Conservation (phyloP, 2,329 filamentous ascomycete genomes). For the Cercospora nicotianae region DNA sequence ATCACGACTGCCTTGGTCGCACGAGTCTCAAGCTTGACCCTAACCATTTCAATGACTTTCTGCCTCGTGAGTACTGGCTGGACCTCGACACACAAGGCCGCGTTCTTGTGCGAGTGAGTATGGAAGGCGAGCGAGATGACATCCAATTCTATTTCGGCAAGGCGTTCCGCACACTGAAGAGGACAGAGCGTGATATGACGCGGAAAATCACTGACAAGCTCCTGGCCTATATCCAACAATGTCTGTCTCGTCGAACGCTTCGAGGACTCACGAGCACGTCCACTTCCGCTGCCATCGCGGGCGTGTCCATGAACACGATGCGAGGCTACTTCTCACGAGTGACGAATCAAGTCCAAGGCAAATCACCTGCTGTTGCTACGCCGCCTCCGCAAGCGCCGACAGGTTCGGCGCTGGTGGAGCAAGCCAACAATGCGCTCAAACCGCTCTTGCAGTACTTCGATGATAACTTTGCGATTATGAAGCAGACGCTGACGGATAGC, state of each 20-base stretch:
- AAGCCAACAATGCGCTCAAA: conserved; percentile 77
- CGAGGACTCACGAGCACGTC: conserved; percentile 64
- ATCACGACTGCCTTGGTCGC: conserved; percentile 94
- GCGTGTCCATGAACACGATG: conserved; percentile 61
- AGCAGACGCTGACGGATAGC: conserved; percentile 86
- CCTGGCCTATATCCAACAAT: conserved; percentile 87
- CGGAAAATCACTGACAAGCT: conserved; percentile 98
- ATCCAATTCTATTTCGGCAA: conserved; percentile 99
- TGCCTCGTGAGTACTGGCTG: conserved; percentile 95
- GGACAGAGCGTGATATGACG: conserved; percentile 97
- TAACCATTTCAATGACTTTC: conserved; percentile 92
- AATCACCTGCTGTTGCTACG: conserved; percentile 29
- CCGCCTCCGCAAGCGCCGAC: conserved; percentile 18
- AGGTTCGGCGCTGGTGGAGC: conserved; percentile 59
- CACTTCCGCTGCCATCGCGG: conserved; percentile 49
- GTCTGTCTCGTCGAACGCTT: conserved; percentile 79
- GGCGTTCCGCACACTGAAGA: conserved; percentile 90
- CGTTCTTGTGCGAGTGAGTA: conserved; percentile 85
- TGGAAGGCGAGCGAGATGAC: conserved; percentile 97
- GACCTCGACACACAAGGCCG: conserved; percentile 94
- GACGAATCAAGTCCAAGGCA: conserved; percentile 41
- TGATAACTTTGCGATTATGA: conserved; percentile 99
- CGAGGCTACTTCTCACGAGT: conserved; percentile 61
- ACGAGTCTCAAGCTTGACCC: conserved; percentile 98
- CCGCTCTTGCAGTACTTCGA: conserved; percentile 93